Conservation (phyloP, 176 grass and related monocot species). For the Musa schizocarpa region DNA sequence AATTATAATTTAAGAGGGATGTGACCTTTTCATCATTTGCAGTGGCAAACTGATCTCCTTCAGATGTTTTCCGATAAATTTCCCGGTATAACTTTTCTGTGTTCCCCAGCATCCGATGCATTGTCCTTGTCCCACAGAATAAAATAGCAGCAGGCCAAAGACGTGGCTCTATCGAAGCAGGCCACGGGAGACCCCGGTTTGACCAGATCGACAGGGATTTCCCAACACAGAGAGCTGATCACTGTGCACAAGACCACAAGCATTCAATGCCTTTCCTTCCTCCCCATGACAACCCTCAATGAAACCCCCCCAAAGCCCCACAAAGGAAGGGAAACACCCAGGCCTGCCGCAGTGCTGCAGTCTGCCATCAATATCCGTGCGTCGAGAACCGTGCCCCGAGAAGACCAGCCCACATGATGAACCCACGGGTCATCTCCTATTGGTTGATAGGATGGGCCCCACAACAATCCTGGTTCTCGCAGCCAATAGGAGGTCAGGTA, state of each 20-base stretch:
- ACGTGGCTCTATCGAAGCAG: not conserved
- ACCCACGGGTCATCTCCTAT: no score
- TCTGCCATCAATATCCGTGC: not conserved
- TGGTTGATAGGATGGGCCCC: no score
- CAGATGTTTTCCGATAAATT: no score
- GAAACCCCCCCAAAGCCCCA: not conserved
- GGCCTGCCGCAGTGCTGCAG: not conserved
- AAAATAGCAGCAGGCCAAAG: not conserved
- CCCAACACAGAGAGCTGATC: not conserved
- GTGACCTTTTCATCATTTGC: no score
- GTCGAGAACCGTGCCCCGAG: not conserved
- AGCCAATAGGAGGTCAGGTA: no score
- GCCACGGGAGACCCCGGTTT: not conserved
- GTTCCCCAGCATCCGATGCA: no score
- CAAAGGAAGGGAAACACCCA: not conserved
- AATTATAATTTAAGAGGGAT: no score
- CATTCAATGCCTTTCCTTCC: not conserved
- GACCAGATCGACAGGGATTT: not conserved
- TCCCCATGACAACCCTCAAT: not conserved
- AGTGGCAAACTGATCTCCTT: no score
- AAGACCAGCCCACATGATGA: not conserved
- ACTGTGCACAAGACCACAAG: conserved; percentile 6
- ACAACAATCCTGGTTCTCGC: no score
- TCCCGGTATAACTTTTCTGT: no score
- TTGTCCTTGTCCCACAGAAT: not conserved